Percentiles rank a stretch among this genome's conserved stretches.
phyloP scores from a whole-genome alignment of 176 grass and related monocot species.

The Cymbopogon citratus region DNA sequence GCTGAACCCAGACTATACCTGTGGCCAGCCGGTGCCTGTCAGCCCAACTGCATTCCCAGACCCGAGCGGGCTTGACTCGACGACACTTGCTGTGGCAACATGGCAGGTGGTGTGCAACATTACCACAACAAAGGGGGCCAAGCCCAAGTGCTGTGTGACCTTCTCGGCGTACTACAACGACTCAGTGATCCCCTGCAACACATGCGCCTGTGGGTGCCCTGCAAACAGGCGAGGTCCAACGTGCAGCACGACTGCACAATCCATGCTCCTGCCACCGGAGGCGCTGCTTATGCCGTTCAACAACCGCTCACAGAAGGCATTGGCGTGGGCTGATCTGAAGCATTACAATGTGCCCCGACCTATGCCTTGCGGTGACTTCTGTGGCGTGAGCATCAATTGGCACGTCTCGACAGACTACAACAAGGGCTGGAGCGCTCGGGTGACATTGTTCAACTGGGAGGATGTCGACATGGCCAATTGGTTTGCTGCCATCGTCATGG shows the following conservation, averaged over 20 bases:
- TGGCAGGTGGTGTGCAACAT: slow-evolving; percentile 91
- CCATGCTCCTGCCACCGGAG: slow-evolving; percentile 70
- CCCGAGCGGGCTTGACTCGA: slow-evolving; percentile 62
- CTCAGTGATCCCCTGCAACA: slow-evolving; percentile 85
- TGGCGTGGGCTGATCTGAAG: slow-evolving; percentile 76
- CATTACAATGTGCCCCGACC: slow-evolving; percentile 69
- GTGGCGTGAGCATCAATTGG: slow-evolving; percentile 95
- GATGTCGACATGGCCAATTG: slow-evolving; percentile 63
- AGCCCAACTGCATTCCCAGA: slow-evolving; percentile 64
- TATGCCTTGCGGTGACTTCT: slow-evolving; percentile 71
- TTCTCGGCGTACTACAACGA: slow-evolving; percentile 91
- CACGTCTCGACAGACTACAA: slow-evolving; percentile 68
- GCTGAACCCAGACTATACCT: slow-evolving; percentile 71
- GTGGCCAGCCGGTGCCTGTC: slow-evolving; percentile 53
- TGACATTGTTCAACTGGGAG: slow-evolving; percentile 95
- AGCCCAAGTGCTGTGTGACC: slow-evolving; percentile 90
- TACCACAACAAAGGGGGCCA: slow-evolving; percentile 36
- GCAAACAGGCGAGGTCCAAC: slow-evolving; percentile 39
- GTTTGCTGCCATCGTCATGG: slow-evolving; percentile 85
- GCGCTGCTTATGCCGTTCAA: slow-evolving; percentile 79
- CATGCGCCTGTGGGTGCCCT: slow-evolving; percentile 75
- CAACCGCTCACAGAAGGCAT: slow-evolving; percentile 62
- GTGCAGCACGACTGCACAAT: slow-evolving; percentile 64
- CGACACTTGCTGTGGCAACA: slow-evolving; percentile 41
- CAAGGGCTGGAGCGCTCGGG: slow-evolving; percentile 83